A percentile compares a stretch with the other conserved stretches of the same genome.
These are phyloP conservation scores for Symbiodinium natans DNA, from an alignment of 73 alveolate species.

Conservation along the genomic window DNA sequence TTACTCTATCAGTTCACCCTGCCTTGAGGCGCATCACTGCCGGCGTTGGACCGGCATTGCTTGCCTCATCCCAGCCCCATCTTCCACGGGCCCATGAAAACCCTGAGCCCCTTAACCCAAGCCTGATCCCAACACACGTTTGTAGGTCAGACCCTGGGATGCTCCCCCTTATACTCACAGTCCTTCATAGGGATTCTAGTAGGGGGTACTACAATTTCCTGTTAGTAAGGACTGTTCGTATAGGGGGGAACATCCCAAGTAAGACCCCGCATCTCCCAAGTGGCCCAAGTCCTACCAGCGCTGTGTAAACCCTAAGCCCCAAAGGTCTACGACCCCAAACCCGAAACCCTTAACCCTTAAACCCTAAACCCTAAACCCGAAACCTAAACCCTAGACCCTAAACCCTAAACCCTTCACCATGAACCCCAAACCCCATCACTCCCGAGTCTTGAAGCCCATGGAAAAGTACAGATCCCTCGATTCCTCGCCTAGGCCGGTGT, in stretches of 20 bases:
- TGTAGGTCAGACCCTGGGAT: not conserved
- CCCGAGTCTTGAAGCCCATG: too few relatives aligned
- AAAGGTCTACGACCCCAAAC: not conserved
- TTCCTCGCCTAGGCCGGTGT: constrained; percentile 62
- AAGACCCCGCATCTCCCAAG: too few relatives aligned
- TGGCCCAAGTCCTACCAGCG: too few relatives aligned
- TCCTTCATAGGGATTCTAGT: too few relatives aligned
- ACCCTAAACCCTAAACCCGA: not conserved
- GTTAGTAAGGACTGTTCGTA: not conserved
- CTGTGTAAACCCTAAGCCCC: not conserved
- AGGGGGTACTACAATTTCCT: not conserved
- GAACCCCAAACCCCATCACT: not conserved
- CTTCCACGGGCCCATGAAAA: too few relatives aligned
- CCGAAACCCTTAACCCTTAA: not conserved
- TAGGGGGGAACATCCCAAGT: not conserved
- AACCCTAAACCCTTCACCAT: not conserved
- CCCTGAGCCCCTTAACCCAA: not conserved
- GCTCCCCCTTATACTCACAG: not conserved
- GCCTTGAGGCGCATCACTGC: too few relatives aligned
- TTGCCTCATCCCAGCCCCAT: too few relatives aligned
- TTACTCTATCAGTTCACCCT: not conserved
- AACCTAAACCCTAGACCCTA: not conserved
- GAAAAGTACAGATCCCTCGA: too few relatives aligned
- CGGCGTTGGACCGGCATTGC: too few relatives aligned
- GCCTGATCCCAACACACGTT: not conserved